phyloP scores from a whole-genome alignment of 2,329 filamentous ascomycete species.

The Colletotrichum sojae region DNA sequence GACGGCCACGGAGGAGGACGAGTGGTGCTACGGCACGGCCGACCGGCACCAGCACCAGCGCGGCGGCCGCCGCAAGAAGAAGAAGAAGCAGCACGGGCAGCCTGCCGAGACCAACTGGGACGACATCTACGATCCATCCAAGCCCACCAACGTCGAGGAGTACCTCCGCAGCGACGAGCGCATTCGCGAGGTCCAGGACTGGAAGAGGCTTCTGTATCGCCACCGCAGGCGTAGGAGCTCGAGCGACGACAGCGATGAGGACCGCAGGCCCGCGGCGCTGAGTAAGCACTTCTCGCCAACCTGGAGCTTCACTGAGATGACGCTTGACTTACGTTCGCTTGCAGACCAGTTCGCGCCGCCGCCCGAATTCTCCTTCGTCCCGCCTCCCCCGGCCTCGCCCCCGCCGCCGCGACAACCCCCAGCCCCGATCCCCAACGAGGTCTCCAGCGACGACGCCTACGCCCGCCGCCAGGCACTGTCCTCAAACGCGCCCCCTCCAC shows the following conservation, averaged over 20 bases:
- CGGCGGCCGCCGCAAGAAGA: conserved; percentile 84
- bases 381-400: conserved; percentile 64
- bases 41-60: conserved; percentile 76
- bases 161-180: conserved; percentile 89
- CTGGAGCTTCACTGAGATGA: conserved; percentile 19
- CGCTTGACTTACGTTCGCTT: conserved; percentile 41
- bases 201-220: conserved; percentile 85
- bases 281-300: conserved; percentile 27
- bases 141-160: conserved; percentile 87
- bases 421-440: conserved; percentile 66
- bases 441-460: conserved; percentile 79
- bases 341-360: conserved; percentile 74
- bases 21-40: conserved; percentile 74
- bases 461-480: conserved; percentile 73
- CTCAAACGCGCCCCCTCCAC: conserved; percentile 50
- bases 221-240: conserved; percentile 70
- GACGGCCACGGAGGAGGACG: conserved; percentile 83
- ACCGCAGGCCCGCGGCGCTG: conserved; percentile 45
- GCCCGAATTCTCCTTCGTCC: conserved; percentile 68
- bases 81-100: conserved; percentile 74
- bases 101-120: conserved; percentile 84
- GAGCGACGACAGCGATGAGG: conserved; percentile 58
- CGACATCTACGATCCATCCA: conserved; percentile 87
- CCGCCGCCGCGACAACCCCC: conserved; percentile 61
- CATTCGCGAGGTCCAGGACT: conserved; percentile 83